phyloP scores from a whole-genome alignment of 257 asterid genomes.

The Nicotiana tomentosiformis region DNA sequence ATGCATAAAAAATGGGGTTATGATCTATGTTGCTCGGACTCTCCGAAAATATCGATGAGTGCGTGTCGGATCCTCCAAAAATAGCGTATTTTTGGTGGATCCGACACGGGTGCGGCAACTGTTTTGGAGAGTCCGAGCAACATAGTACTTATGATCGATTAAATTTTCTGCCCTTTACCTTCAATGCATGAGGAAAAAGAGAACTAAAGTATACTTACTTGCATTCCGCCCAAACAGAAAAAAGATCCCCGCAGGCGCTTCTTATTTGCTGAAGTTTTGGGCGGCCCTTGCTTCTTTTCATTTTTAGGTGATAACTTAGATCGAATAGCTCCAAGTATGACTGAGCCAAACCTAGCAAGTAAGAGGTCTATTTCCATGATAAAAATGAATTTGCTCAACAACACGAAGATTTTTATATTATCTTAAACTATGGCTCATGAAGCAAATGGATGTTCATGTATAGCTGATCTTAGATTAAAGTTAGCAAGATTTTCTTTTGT shows the following conservation, averaged over 20 bases:
- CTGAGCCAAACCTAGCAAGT: slow-evolving; percentile 71
- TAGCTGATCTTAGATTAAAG: background rate
- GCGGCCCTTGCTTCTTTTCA: slow-evolving; percentile 32
- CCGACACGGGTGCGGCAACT: no score
- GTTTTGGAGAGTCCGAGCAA: no score
- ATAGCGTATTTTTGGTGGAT: no score
- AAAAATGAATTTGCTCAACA: background rate
- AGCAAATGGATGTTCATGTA: background rate
- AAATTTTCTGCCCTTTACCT: slow-evolving; percentile 7
- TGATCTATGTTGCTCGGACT: no score
- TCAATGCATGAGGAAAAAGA: slow-evolving; percentile 4
- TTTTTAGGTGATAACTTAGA: slow-evolving; percentile 58
- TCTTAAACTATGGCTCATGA: no score
- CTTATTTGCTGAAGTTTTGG: slow-evolving; percentile 36
- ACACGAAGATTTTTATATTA: background rate
- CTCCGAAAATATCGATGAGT: no score
- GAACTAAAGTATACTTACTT: slow-evolving; percentile 39
- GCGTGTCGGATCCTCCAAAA: no score
- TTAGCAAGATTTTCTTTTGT: background rate
- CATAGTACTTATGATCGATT: no score
- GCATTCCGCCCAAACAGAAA: slow-evolving; percentile 97
- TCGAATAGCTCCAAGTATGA: slow-evolving; percentile 77
- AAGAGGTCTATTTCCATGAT: slow-evolving; percentile 4
- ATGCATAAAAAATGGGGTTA: background rate
- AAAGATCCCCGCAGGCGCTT: slow-evolving; percentile 61